A percentile compares a stretch with the other conserved stretches of the same genome.
These are phyloP conservation scores for Oldenlandia corymbosa DNA, from an alignment of 257 asterid genomes.

Conservation along the genomic window DNA sequence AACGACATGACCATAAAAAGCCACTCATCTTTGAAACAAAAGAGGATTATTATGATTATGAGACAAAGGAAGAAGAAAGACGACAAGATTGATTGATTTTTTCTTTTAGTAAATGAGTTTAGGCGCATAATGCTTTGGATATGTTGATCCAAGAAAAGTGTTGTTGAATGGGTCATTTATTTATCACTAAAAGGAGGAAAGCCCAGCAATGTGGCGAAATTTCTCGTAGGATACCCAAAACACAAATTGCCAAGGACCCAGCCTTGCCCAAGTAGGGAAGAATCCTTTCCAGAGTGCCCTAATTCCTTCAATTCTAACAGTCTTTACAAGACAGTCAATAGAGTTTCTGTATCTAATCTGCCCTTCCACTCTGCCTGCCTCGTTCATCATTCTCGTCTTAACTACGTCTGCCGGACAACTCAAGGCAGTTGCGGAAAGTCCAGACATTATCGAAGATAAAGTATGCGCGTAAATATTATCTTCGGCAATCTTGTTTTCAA, in stretches of 20 bases:
- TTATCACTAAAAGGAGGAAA: constrained; percentile 48
- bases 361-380: constrained; percentile 27
- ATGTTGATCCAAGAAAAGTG: neutral
- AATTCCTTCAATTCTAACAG: constrained; percentile 66
- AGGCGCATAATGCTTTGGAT: neutral
- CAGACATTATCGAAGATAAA: constrained; percentile 67
- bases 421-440: constrained; percentile 64
- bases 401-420: constrained; percentile 91
- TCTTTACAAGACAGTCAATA: constrained; percentile 65
- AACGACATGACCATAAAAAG: too few species aligned
- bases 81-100: too few species aligned
- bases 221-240: constrained; percentile 89
- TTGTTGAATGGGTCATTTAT: neutral
- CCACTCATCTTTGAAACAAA: too few species aligned
- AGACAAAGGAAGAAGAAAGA: too few species aligned
- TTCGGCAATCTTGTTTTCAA: constrained; percentile 40
- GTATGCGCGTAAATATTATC: constrained; percentile 82
- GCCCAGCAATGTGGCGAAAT: constrained; percentile 56
- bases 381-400: constrained; percentile 86
- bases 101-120: too few species aligned
- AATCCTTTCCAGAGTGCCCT: constrained; percentile 84
- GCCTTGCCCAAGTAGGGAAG: constrained; percentile 92
- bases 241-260: constrained; percentile 96
- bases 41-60: too few species aligned
- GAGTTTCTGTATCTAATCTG: constrained; percentile 44